Conservation (phyloP, 495 filamentous ascomycete species). For the Chaetomium fimeti region DNA sequence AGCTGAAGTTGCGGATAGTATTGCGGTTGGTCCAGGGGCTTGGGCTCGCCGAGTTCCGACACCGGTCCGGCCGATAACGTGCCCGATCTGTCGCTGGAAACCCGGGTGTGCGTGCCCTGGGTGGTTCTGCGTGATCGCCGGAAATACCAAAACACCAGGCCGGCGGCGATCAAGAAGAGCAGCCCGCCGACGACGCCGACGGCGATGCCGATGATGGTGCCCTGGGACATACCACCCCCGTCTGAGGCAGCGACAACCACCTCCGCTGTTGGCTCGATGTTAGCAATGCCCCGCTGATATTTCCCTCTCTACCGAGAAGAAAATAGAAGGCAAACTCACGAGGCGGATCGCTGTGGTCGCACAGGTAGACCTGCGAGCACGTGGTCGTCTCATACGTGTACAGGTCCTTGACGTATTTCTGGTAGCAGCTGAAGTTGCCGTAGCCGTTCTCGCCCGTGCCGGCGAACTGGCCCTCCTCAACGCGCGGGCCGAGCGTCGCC, state of each 20-base stretch:
- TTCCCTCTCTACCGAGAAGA: background rate
- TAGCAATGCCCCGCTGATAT: background rate
- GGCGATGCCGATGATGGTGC: constrained; percentile 29
- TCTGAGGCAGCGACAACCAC: background rate
- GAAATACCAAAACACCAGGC: constrained; percentile 23
- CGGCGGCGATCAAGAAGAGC: constrained; percentile 17
- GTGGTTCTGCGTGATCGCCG: constrained; percentile 18
- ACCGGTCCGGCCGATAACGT: background rate
- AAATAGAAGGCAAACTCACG: constrained; percentile 24
- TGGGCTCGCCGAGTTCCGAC: background rate
- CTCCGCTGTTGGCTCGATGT: background rate
- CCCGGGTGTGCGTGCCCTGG: background rate
- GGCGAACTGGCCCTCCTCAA: constrained; percentile 35
- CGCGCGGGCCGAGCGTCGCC: constrained; percentile 33
- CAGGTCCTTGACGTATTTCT: constrained; percentile 29
- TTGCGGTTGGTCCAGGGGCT: background rate
- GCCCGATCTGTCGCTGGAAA: background rate
- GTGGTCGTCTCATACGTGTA: constrained; percentile 33
- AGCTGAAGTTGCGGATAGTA: background rate
- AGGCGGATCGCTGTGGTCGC: constrained; percentile 34
- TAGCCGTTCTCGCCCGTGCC: constrained; percentile 42
- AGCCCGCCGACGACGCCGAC: constrained; percentile 29
- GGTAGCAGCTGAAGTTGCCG: constrained; percentile 41
- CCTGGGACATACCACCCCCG: constrained; percentile 24
- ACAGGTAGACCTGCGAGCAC: constrained; percentile 41